A percentile compares a stretch with the other conserved stretches of the same genome.
Conservation (phyloP, 352 stramenopile genomes). For the Phytophthora ramorum region DNA sequence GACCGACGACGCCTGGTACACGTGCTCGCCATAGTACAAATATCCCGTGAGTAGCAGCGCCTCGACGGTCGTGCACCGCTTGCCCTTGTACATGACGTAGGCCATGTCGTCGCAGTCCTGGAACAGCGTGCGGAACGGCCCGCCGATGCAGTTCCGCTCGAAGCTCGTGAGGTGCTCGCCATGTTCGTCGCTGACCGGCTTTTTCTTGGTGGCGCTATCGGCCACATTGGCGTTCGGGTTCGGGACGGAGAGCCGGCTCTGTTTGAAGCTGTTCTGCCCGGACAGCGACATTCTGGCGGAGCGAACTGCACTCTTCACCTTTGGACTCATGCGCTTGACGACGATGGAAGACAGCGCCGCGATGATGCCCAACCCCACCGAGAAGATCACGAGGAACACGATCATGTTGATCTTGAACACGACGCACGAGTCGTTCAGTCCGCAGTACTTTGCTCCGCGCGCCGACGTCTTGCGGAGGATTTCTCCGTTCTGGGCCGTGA, state of each 20-base stretch:
- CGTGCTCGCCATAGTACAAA: conserved; percentile 38
- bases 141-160: conserved; percentile 36
- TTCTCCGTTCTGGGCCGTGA: conserved; percentile 29
- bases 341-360: conserved; percentile 20
- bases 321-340: conserved; percentile 25
- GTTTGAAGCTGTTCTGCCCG: neutral
- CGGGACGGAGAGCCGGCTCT: neutral
- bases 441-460: conserved; percentile 27
- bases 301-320: conserved; percentile 23
- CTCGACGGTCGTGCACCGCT: conserved; percentile 30
- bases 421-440: conserved; percentile 40
- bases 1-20: conserved; percentile 34
- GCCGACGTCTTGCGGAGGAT: conserved; percentile 33
- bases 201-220: conserved; percentile 1
- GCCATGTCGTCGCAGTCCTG: conserved; percentile 35
- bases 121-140: conserved; percentile 28
- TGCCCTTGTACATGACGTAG: conserved; percentile 35
- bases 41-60: conserved; percentile 33
- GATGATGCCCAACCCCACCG: conserved; percentile 20
- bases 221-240: no score
- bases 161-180: conserved; percentile 21
- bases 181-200: neutral
- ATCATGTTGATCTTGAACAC: conserved; percentile 39
- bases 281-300: conserved; percentile 21
- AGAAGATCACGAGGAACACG: conserved; percentile 24